A percentile compares a stretch with the other conserved stretches of the same genome.
These are phyloP conservation scores for Phoma sp. DNA, from an alignment of 2,329 filamentous ascomycete species.

Conservation along the genomic window DNA sequence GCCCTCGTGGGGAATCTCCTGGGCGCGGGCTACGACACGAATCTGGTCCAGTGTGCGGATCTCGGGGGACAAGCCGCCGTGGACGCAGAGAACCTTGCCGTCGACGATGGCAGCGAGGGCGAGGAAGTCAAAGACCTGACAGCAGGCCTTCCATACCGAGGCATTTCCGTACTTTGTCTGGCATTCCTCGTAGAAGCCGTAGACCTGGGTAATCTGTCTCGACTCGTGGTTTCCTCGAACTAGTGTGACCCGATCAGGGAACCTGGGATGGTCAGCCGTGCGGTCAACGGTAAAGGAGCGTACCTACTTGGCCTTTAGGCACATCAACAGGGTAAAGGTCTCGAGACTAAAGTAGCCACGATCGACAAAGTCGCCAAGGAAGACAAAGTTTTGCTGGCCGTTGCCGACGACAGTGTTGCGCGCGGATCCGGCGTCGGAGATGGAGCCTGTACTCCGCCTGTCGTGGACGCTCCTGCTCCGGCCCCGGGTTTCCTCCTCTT, in stretches of 20 bases:
- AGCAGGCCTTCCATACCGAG: constrained; percentile 99
- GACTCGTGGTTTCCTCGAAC: constrained; percentile 92
- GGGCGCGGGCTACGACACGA: constrained; percentile 72
- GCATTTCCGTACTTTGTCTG: constrained; percentile 98
- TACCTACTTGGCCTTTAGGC: constrained; percentile 72
- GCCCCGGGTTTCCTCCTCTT: constrained; percentile 58
- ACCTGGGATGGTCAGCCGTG: constrained; percentile 54
- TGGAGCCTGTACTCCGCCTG: constrained; percentile 50
- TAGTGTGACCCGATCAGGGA: constrained; percentile 74
- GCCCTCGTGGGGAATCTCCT: constrained; percentile 97
- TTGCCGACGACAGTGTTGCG: constrained; percentile 55
- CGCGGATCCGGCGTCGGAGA: constrained; percentile 50
- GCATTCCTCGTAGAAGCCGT: constrained; percentile 99
- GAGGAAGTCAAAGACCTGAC: constrained; percentile 98
- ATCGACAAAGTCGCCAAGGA: constrained; percentile 75
- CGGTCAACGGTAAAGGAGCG: not conserved
- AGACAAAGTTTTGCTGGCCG: constrained; percentile 74
- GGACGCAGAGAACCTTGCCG: constrained; percentile 98
- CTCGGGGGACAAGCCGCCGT: constrained; percentile 96
- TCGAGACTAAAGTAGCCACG: constrained; percentile 77
- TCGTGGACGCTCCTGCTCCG: constrained; percentile 54
- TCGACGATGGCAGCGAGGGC: constrained; percentile 97
- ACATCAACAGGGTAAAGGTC: constrained; percentile 75
- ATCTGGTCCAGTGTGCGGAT: constrained; percentile 95
- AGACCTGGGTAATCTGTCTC: constrained; percentile 98